Base-by-base conservation (phyloP, 1,284 basidiomycete genomes). In the Tylopilus orsonianus region DNA sequence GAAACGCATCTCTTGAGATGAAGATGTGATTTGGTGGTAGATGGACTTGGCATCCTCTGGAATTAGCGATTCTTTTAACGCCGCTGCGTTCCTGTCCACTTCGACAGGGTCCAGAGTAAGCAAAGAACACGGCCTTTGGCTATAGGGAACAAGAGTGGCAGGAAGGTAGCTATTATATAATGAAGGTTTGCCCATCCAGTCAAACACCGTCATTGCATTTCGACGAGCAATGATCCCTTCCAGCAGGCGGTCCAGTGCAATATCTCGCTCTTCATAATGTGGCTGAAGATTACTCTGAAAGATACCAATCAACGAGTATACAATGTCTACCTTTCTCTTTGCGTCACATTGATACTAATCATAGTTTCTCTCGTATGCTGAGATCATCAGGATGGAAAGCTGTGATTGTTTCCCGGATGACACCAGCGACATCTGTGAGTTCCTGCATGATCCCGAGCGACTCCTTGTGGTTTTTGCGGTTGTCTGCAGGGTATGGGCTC, bases 271-370 rank as follows among this genome's bases (percentile, higher is more conserved):
- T n/a, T n/a, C n/a, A n/a, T n/a, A n/a, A n/a, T n/a, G n/a, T n/a
- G n/a, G n/a, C n/a, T n/a, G n/a, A n/a, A n/a, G n/a, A n/a, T n/a
- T n/a, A n/a, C n/a, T n/a, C n/a, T n/a, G 37, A 29, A 56, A 52
- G 20, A 56, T 52, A 5, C 55, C 55, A 18, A 56, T 54, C 27
- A 56, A 36, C 2, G 52, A 50, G 20, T 58, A 58, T 8, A 56
- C 53, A 3, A 58, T n/a, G 12, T 56, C 54, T 47, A 54, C 57
- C 6, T 46, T 45, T 7, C 18, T 1, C 3, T 35, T 47, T 5
- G 56, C 57, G 0, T 34, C 18, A 7, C 53, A 43, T 13, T n/a
- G n/a, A n/a, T n/a, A n/a, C n/a, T n/a, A n/a, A n/a, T n/a, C 40
- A 51, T 10, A 57, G 45, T 16, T 46, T 57, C 23, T 51, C 50